Evolutionary conservation across 495 filamentous ascomycete genomes (phyloP), one percentile per base, ranked within the genome.

Genomic region (Penicillium diatomitis): DNA sequence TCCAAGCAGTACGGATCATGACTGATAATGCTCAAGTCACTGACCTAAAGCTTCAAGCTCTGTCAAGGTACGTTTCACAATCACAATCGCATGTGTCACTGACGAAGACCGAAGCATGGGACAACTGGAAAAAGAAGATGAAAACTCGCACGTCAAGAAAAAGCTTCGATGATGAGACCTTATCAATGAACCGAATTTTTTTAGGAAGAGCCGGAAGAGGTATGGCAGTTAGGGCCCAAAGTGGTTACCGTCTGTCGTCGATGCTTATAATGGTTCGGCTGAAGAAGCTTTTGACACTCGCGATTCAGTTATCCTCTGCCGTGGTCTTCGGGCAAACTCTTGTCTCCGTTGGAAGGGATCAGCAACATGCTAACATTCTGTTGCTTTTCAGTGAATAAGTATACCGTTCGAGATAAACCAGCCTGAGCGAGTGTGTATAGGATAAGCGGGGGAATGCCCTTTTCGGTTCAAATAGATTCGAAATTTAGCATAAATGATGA

Each of bases 181-280:
- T 64, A 62, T 58, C 51, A 53, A 57, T 52, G 64, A 71, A 74
- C 71, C 71, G 64, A 56, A 52, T 63, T 62, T 66, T 66, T 20
- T 70, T 74, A 74, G 71, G 71, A 74, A 74, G 71, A 74, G 71
- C 71, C 71, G 71, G 69, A 74, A 73, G 57, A 74, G 71, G 71
- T 67, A 72, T 74, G 70, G 42, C 70, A 63, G 51, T 52, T 44
- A 42, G 49, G 38, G 37, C 45, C 49, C 51, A 54, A 48, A 48
- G 44, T 40, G 50, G 29, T 35, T 54, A 42, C 48, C 47, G 46
- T 44, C 56, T 67, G 71, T 68, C 64, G 69, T 73, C 71, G 71
- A 60, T 74, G 71, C 71, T 74, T 74, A 73, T 58, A 74, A 70
- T 65, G 71, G 69, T 74, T 74, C 71, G 64, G 51, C 71, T 73